These are phyloP conservation scores for Suhomyces vadensis DNA, from an alignment of 805 yeast genomes.

Conservation along the genomic window DNA sequence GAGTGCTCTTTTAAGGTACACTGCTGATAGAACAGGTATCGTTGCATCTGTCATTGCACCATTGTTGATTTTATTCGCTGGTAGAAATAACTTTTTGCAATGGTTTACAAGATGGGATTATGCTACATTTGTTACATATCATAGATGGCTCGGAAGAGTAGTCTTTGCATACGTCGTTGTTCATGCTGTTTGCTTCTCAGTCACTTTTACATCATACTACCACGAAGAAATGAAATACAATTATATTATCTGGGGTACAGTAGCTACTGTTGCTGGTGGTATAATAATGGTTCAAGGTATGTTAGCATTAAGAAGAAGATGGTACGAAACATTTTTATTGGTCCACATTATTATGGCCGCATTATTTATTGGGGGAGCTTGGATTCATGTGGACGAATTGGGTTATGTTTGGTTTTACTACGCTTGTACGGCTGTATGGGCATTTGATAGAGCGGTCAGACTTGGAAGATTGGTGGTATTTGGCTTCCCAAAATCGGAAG, in stretches of 20 bases:
- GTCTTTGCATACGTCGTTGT: slow-evolving; percentile 17
- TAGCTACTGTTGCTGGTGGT: slow-evolving; percentile 37
- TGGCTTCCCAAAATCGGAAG: slow-evolving; percentile 36
- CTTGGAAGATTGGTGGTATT: slow-evolving; percentile 28
- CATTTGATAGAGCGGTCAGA: slow-evolving; percentile 34
- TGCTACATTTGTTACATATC: slow-evolving; percentile 20
- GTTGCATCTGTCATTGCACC: slow-evolving; percentile 36
- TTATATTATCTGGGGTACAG: slow-evolving; percentile 30
- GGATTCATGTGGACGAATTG: slow-evolving; percentile 43
- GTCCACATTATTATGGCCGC: slow-evolving; percentile 58
- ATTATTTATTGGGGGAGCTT: slow-evolving; percentile 48
- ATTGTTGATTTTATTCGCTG: slow-evolving; percentile 22
- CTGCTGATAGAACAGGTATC: slow-evolving; percentile 56
- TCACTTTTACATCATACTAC: slow-evolving; percentile 13
- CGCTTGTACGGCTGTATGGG: slow-evolving; percentile 39
- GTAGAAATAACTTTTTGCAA: slow-evolving; percentile 23
- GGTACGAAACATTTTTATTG: slow-evolving; percentile 56
- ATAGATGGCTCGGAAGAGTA: slow-evolving; percentile 24
- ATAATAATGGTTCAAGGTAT: slow-evolving; percentile 48
- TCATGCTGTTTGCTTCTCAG: slow-evolving; percentile 21
- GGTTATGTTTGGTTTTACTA: slow-evolving; percentile 33
- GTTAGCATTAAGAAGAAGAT: slow-evolving; percentile 44
- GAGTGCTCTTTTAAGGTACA: slow-evolving; percentile 23
- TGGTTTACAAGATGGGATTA: slow-evolving; percentile 16
- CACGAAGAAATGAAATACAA: slow-evolving; percentile 15